Evolutionary conservation across 1,139 yeast genomes (phyloP), one percentile per base, ranked within the genome.

Genomic region (Pichia sp.): DNA sequence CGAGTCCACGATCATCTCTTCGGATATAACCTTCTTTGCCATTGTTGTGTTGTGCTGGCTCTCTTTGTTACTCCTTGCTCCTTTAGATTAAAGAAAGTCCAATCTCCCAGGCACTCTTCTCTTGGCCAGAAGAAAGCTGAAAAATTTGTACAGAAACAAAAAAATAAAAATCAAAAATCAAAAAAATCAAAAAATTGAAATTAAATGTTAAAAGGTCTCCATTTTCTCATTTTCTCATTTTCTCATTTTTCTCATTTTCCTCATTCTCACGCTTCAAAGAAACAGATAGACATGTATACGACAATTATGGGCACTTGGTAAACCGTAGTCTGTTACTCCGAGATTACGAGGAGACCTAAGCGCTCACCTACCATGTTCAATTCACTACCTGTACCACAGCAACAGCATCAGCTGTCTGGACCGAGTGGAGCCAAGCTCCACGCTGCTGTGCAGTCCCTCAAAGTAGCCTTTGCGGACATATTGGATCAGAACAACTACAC

Each of bases 1-100:
- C 0, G 69, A 64, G 36, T 66, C 70, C 4, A 57, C 49, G 42
- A 68, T 59, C 47, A 61, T 59, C 51, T 65, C 70, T 4, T 59
- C 61, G 2, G 69, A 64, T 41, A 66, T 52, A 23, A 55, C 51
- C 49, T 62, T 57, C 53, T 62, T 61, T 1, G 64, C 60, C 61
- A 61, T 59, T 45, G 51, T 8, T 48, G 15, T 26, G 10, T 13
- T 16, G 4, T 40, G 26, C 31, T 34, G 30, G 16, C 8, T 4
- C 10, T 31, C 4, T 15, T 34, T 4, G 11, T 29, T 38, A 3
- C 41, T 13, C 41, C 6, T 7, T 13, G 16, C 41, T 16, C 7
- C n/a, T n/a, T 5, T n/a, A 11, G 13, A 16, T n/a, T 16, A 5
- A 16, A 7, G 16, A 38, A n/a, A 7, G 31, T 5, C 47, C 19